phyloP scores from a whole-genome alignment of 2,329 filamentous ascomycete genomes.

The Aspergillus hortae region DNA sequence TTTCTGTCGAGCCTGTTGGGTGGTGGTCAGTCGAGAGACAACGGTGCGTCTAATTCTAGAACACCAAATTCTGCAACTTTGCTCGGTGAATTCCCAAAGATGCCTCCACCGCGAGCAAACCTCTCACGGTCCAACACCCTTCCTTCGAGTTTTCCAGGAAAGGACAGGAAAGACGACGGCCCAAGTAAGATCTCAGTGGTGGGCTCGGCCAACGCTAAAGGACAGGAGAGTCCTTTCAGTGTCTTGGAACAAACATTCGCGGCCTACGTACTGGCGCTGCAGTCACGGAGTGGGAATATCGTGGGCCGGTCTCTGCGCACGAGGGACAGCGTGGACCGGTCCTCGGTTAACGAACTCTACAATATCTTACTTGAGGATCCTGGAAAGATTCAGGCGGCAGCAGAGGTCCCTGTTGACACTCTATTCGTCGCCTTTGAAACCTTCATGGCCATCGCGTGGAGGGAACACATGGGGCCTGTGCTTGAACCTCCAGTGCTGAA shows the following conservation, averaged over 20 bases:
- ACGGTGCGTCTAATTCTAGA: constrained; percentile 29
- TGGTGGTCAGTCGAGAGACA: constrained; percentile 43
- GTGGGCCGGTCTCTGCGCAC: constrained; percentile 72
- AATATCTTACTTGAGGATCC: constrained; percentile 83
- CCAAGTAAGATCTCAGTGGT: constrained; percentile 47
- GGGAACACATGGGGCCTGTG: constrained; percentile 79
- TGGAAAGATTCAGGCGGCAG: constrained; percentile 69
- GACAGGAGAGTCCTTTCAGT: constrained; percentile 62
- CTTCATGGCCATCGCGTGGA: constrained; percentile 84
- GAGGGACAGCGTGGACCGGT: constrained; percentile 67
- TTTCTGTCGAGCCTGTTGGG: constrained; percentile 79
- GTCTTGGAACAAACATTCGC: constrained; percentile 81
- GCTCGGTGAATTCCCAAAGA: constrained; percentile 43
- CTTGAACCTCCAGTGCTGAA: constrained; percentile 69
- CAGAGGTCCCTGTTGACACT: constrained; percentile 75
- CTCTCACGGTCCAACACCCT: constrained; percentile 42
- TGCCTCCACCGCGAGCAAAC: constrained; percentile 35
- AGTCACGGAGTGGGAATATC: constrained; percentile 82
- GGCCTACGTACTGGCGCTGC: constrained; percentile 75
- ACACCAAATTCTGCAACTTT: constrained; percentile 33
- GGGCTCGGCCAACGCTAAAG: constrained; percentile 49
- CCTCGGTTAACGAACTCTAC: constrained; percentile 83
- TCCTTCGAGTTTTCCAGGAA: constrained; percentile 46
- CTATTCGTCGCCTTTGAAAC: constrained; percentile 93
- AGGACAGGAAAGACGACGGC: constrained; percentile 40